Percentiles rank a stretch among this genome's conserved stretches.
Conservation (phyloP, 305 asterid species). For the Plantago lanceolata region DNA sequence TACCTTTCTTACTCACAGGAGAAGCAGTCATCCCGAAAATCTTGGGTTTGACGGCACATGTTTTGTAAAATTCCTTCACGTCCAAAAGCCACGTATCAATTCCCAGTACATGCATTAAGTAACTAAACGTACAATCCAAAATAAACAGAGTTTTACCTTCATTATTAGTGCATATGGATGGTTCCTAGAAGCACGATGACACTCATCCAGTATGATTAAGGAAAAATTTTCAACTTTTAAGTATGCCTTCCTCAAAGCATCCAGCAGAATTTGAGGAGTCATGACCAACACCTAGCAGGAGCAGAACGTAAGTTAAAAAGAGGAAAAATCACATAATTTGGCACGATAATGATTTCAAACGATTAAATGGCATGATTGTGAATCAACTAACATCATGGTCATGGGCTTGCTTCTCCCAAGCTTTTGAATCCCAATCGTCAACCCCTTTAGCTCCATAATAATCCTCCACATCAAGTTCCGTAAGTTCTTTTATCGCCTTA, state of each 20-base stretch:
- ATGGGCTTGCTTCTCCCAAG: conserved; percentile 58
- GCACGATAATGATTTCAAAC: background rate
- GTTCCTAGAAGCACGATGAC: conserved; percentile 73
- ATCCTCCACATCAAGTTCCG: conserved; percentile 62
- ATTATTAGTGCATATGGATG: conserved; percentile 79
- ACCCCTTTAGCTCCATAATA: conserved; percentile 77
- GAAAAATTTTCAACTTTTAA: conserved; percentile 43
- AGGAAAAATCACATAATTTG: background rate
- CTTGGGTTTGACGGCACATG: conserved; percentile 44
- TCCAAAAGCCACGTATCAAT: conserved; percentile 26
- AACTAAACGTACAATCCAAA: background rate
- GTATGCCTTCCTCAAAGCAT: conserved; percentile 62
- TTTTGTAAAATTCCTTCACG: conserved; percentile 72
- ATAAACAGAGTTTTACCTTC: conserved; percentile 44
- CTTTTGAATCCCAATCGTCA: conserved; percentile 56
- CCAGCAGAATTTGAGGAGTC: conserved; percentile 86
- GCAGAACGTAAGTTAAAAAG: conserved; percentile 1
- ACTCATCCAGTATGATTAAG: conserved; percentile 71
- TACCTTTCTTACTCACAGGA: conserved; percentile 57
- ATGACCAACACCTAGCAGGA: conserved; percentile 65
- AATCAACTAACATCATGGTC: conserved; percentile 63
- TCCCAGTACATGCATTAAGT: background rate
- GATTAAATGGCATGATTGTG: background rate
- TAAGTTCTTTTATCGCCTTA: conserved; percentile 51
- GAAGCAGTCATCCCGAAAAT: conserved; percentile 80